phyloP scores from a whole-genome alignment of 169 alveolate genomes.

The Cryptosporidium canis region DNA sequence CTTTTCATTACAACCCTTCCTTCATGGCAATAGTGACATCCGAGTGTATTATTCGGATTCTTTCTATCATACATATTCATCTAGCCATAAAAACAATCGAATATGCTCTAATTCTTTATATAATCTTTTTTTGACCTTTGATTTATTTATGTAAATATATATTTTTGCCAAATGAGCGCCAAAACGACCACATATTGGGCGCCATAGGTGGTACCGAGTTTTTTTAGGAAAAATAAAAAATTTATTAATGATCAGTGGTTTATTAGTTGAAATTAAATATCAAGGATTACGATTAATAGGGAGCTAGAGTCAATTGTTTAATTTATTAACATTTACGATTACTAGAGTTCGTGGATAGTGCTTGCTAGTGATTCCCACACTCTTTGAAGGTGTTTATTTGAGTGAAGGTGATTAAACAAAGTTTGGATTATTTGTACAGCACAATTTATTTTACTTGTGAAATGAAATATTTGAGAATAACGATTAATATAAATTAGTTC shows the following conservation, averaged over 20 bases:
- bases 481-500: neutral
- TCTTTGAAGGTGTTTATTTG: neutral
- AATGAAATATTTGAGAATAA: neutral
- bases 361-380: neutral
- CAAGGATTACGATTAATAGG: too few species aligned
- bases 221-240: neutral
- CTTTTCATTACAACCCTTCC: conserved; percentile 87
- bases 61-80: neutral
- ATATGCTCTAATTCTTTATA: neutral
- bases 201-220: neutral
- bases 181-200: neutral
- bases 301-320: too few species aligned
- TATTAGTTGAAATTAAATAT: too few species aligned
- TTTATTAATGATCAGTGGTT: too few species aligned
- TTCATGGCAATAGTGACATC: conserved; percentile 77
- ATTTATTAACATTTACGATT: too few species aligned
- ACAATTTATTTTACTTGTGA: neutral
- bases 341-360: too few species aligned
- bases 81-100: neutral
- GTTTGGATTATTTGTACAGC: neutral
- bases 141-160: neutral
- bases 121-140: conserved; percentile 4
- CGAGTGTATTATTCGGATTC: neutral
- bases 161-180: too few species aligned
- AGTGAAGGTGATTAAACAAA: neutral